Evolutionary conservation across 768 basidiomycete species (phyloP), one percentile per base, ranked within the genome.

Genomic region (Podaxis sp.): DNA sequence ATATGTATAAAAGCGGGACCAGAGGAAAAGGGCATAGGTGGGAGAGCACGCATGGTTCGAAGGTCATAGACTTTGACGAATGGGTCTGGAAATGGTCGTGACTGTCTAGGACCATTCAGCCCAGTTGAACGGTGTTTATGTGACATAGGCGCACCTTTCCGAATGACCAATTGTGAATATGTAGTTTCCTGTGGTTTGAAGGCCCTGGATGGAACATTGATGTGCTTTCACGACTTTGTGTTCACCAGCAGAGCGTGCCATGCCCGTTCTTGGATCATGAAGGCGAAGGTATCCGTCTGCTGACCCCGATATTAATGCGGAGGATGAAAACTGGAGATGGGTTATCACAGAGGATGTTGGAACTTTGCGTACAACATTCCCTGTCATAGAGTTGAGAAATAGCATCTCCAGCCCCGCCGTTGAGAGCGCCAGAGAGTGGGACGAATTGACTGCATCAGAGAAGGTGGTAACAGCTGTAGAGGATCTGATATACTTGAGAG

Each of bases 31-130:
- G 92, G 86, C 32, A 98, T 81, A 0, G 96, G 93, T 2, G 93
- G 82, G 1, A 98, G 79, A 0, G 93, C 80, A 42, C 85, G 82
- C 79, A 98, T 84, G 23, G 82, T 91, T 32, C 96, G 88, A 32
- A 93, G 67, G 71, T 99, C 96, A 67, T 90, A 97, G 11, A 98
- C 80, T 74, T 96, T 97, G 64, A 99, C 93, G 36, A 95, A 78
- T 2, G 94, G 92, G 70, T 98, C 96, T 0, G 92, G 90, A 57
- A 89, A 83, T 4, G 95, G 93, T 50, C 90, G 87, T 5, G 89
- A 87, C 72, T 91, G 93, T 71, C 95, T 97, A 61, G 27, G 18
- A 57, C 21, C 13, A 10, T 48, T 48, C 23, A 48, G 47, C 21
- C n/a, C 1, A 1, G 42, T 7, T 38, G 11, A 55, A n/a, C 47